phyloP scores from a whole-genome alignment of 768 basidiomycete species.

The Dictyophora rubrovolvata region DNA sequence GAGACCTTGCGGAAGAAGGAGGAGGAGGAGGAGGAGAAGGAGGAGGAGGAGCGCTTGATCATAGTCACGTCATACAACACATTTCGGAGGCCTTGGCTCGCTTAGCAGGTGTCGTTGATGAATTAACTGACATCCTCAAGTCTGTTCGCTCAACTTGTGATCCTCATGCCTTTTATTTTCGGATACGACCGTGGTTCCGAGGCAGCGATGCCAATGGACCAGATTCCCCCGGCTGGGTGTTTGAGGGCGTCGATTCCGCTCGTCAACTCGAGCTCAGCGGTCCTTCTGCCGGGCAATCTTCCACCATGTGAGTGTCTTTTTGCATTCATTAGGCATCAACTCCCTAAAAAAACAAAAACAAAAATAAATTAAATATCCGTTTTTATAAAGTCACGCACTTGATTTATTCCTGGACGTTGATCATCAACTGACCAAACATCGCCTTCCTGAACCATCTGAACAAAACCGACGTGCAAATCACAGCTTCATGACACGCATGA shows the following conservation, averaged over 20 bases:
- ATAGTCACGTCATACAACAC: slow-evolving; percentile 17
- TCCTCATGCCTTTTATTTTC: slow-evolving; percentile 82
- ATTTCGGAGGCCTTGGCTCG: slow-evolving; percentile 63
- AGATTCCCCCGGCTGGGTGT: slow-evolving; percentile 52
- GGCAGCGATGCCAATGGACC: slow-evolving; percentile 61
- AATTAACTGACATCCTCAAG: slow-evolving; percentile 60
- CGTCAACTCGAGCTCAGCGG: slow-evolving; percentile 64
- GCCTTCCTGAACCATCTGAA: slow-evolving; percentile 57
- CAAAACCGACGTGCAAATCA: slow-evolving; percentile 55
- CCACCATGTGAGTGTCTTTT: slow-evolving; percentile 43
- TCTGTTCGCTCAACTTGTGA: slow-evolving; percentile 63
- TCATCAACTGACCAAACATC: slow-evolving; percentile 64
- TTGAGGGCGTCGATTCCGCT: slow-evolving; percentile 59
- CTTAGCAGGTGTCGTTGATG: slow-evolving; percentile 59
- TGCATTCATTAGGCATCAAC: slow-evolving; percentile 23
- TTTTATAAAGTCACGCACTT: slow-evolving; percentile 40
- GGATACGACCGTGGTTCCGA: slow-evolving; percentile 86
- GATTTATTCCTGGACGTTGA: slow-evolving; percentile 86
- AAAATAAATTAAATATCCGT: too few relatives aligned
- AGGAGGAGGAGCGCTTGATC: too few relatives aligned
- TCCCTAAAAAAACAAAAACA: slow-evolving; percentile 14
- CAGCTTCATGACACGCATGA: slow-evolving; percentile 89
- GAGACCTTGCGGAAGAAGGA: background rate
- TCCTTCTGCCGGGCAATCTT: slow-evolving; percentile 91
- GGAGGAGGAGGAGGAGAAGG: too few relatives aligned